Evolutionary conservation across 306 rosid species (phyloP).

Genomic region (Alnus glutinosa): DNA sequence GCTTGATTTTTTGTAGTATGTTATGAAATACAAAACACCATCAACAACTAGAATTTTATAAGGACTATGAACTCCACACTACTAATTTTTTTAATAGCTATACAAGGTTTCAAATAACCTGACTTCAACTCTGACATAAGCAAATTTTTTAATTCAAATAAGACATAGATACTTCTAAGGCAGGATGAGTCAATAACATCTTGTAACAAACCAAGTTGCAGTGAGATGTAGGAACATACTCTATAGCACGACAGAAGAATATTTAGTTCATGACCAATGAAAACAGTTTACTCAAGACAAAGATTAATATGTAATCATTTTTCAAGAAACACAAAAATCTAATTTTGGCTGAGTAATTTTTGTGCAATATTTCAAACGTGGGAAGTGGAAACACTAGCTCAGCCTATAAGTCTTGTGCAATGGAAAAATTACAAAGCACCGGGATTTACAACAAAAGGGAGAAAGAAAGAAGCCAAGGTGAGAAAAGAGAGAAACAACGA

Average conservation of each 20-base stretch:
- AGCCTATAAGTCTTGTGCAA: background rate
- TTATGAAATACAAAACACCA: slow-evolving; percentile 22
- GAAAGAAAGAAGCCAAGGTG: too few species aligned
- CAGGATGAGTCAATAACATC: slow-evolving; percentile 80
- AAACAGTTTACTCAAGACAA: background rate
- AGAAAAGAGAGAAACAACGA: too few species aligned
- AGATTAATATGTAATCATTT: background rate
- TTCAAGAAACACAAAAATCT: background rate
- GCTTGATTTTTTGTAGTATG: too few species aligned
- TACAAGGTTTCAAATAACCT: slow-evolving; percentile 38
- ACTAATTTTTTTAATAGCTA: slow-evolving; percentile 41
- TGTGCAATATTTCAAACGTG: background rate
- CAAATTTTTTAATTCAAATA: slow-evolving; percentile 30
- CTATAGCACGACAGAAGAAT: background rate
- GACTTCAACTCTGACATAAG: slow-evolving; percentile 27
- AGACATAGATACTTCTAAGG: slow-evolving; percentile 32
- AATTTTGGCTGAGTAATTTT: background rate
- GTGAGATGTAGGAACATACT: slow-evolving; percentile 15
- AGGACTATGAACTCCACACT: slow-evolving; percentile 62
- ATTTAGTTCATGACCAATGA: background rate
- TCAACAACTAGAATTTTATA: slow-evolving; percentile 38
- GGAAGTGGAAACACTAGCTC: background rate
- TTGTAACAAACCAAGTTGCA: slow-evolving; percentile 41
- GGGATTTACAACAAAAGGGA: background rate
- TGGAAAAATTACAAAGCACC: background rate